A percentile compares a stretch with the other conserved stretches of the same genome.
Evolutionary conservation across 208 protist species (phyloP).

Genomic region (Porcisia hertigi): DNA sequence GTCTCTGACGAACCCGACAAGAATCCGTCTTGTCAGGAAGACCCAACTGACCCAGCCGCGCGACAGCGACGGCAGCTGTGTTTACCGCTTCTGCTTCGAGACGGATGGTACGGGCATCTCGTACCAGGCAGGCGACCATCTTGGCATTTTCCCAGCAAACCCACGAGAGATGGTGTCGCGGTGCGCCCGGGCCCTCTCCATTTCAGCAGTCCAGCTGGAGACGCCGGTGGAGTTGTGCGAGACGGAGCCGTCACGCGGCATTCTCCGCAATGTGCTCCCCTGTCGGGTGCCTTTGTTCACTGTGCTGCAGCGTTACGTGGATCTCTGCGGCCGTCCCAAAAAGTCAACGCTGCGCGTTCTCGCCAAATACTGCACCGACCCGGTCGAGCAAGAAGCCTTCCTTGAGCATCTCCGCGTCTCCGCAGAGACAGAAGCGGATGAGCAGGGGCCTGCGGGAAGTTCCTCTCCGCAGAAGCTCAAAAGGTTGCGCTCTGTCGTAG

Average conservation of each 20-base stretch:
- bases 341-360: slow-evolving; percentile 69
- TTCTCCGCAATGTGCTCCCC: slow-evolving; percentile 66
- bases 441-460: background rate
- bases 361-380: slow-evolving; percentile 66
- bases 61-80: slow-evolving; percentile 60
- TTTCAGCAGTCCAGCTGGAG: slow-evolving; percentile 43
- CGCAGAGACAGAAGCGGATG: slow-evolving; percentile 2
- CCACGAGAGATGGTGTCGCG: slow-evolving; percentile 67
- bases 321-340: slow-evolving; percentile 70
- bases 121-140: slow-evolving; percentile 94
- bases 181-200: slow-evolving; percentile 48
- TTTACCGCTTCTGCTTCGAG: slow-evolving; percentile 47
- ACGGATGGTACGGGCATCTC: slow-evolving; percentile 50
- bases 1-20: slow-evolving; percentile 49
- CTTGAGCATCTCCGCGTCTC: slow-evolving; percentile 35
- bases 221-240: slow-evolving; percentile 56
- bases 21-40: slow-evolving; percentile 40
- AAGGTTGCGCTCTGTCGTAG: slow-evolving; percentile 56
- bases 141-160: slow-evolving; percentile 91
- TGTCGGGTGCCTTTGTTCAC: slow-evolving; percentile 51
- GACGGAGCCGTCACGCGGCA: slow-evolving; percentile 24
- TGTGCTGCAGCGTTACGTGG: slow-evolving; percentile 78
- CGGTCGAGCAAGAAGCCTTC: slow-evolving; percentile 56
- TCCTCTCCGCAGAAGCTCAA: slow-evolving; percentile 1
- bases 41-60: slow-evolving; percentile 37